These are phyloP conservation scores for Corrigiola litoralis DNA, from an alignment of 179 eudicot species.

Conservation along the genomic window DNA sequence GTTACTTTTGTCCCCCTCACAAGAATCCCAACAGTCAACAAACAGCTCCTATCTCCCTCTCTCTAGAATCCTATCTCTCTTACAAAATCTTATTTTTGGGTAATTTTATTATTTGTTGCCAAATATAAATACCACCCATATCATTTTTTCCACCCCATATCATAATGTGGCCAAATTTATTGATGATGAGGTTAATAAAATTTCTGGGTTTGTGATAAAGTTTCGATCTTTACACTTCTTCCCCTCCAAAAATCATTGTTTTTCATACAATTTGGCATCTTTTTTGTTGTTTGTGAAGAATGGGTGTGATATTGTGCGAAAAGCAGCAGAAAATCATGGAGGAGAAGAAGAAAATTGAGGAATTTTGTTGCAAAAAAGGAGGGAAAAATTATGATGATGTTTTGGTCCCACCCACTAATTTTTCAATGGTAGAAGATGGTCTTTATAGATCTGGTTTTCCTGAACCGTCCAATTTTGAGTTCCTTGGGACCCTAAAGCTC, in stretches of 20 bases:
- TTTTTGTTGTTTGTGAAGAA: constrained; percentile 11
- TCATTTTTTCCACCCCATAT: neutral
- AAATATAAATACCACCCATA: neutral
- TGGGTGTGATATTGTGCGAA: constrained; percentile 32
- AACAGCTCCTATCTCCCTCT: neutral
- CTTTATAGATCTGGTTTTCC: constrained; percentile 81
- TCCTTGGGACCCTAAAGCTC: constrained; percentile 57
- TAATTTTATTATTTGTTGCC: neutral
- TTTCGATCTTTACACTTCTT: neutral
- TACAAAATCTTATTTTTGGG: neutral
- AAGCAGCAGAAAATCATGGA: constrained; percentile 21
- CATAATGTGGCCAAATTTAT: neutral
- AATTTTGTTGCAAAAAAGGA: constrained; percentile 1
- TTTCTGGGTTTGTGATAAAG: constrained; percentile 19
- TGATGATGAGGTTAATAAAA: neutral
- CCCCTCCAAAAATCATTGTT: neutral
- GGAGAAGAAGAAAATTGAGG: constrained; percentile 13
- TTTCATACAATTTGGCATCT: neutral
- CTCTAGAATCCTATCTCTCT: constrained; percentile 12
- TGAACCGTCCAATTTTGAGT: constrained; percentile 45
- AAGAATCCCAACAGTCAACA: constrained; percentile 27
- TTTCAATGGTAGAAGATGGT: constrained; percentile 70
- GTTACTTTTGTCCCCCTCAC: neutral
- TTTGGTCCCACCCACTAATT: constrained; percentile 51
- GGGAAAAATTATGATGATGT: constrained; percentile 22